These are phyloP conservation scores for Penicillium sp. DNA, from an alignment of 2,329 filamentous ascomycete genomes.

Conservation along the genomic window DNA sequence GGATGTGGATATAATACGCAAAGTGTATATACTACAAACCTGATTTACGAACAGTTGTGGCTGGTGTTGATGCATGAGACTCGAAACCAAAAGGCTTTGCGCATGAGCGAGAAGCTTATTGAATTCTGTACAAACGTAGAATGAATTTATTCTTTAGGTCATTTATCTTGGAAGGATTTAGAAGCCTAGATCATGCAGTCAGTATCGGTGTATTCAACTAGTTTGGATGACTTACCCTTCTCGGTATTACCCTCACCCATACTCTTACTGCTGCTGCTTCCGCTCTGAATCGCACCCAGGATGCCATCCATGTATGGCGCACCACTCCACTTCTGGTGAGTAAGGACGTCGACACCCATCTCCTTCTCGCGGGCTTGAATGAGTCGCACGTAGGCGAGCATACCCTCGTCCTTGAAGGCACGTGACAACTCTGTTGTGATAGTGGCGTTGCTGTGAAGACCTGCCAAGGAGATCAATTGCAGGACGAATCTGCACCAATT, in stretches of 20 bases:
- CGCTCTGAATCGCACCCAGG: conserved; percentile 84
- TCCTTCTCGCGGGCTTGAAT: conserved; percentile 91
- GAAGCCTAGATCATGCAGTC: not conserved
- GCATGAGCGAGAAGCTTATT: not conserved
- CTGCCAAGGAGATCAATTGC: conserved; percentile 65
- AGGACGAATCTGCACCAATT: conserved; percentile 54
- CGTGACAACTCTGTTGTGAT: conserved; percentile 73
- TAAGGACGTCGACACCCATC: conserved; percentile 84
- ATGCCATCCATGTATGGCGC: conserved; percentile 83
- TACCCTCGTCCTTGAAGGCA: conserved; percentile 84
- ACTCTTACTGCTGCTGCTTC: conserved; percentile 82
- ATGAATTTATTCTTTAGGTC: not conserved
- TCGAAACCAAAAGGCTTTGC: too few relatives aligned
- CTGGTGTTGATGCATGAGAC: too few relatives aligned
- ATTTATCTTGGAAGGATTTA: not conserved
- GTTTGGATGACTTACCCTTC: conserved; percentile 34
- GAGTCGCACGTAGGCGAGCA: conserved; percentile 95
- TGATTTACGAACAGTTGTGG: too few relatives aligned
- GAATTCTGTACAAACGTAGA: not conserved
- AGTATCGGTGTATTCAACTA: not conserved
- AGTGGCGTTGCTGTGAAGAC: conserved; percentile 63
- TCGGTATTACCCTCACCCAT: conserved; percentile 97
- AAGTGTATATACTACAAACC: not conserved
- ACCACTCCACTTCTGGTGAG: conserved; percentile 80
- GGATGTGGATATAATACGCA: too few relatives aligned